Conservation (phyloP, 1,284 basidiomycete genomes). For the Ganoderma resinaceum region DNA sequence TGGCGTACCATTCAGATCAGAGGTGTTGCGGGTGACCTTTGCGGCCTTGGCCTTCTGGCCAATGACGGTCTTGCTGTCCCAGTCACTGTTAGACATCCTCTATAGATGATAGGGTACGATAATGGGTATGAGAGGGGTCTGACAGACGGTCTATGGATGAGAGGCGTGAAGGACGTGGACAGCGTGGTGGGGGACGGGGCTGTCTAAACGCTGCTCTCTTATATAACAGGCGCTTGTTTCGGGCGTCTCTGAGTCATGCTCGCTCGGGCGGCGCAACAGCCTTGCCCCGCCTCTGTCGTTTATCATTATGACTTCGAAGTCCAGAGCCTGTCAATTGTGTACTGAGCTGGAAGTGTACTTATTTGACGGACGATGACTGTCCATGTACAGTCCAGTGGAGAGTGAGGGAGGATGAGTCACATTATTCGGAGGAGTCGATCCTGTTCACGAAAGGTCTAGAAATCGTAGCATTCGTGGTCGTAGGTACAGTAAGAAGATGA, state of each 20-base stretch:
- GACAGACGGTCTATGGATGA: constrained; percentile 2
- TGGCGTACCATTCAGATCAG: constrained; percentile 75
- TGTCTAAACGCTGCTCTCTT: constrained; percentile 26
- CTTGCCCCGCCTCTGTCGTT: constrained; percentile 22
- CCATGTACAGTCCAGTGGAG: not conserved
- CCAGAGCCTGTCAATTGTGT: not conserved
- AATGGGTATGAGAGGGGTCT: not conserved
- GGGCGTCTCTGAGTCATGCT: constrained; percentile 32
- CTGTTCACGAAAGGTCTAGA: constrained; percentile 19
- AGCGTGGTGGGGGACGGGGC: constrained; percentile 16
- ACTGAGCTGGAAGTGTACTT: not conserved
- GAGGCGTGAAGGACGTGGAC: constrained; percentile 14
- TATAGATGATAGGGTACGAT: constrained; percentile 18
- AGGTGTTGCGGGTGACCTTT: constrained; percentile 72
- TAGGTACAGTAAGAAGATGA: constrained; percentile 2
- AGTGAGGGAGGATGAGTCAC: not conserved
- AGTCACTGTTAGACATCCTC: constrained; percentile 54
- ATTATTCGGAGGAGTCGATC: not conserved
- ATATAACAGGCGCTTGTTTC: constrained; percentile 27
- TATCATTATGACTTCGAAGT: not conserved
- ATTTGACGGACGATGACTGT: constrained; percentile 1
- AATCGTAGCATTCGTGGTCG: not conserved
- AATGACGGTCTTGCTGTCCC: constrained; percentile 81
- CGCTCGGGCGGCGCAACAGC: constrained; percentile 21
- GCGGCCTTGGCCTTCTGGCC: constrained; percentile 75